phyloP scores from a whole-genome alignment of 176 grass and related monocot species.

The Eragrostis nindensis region DNA sequence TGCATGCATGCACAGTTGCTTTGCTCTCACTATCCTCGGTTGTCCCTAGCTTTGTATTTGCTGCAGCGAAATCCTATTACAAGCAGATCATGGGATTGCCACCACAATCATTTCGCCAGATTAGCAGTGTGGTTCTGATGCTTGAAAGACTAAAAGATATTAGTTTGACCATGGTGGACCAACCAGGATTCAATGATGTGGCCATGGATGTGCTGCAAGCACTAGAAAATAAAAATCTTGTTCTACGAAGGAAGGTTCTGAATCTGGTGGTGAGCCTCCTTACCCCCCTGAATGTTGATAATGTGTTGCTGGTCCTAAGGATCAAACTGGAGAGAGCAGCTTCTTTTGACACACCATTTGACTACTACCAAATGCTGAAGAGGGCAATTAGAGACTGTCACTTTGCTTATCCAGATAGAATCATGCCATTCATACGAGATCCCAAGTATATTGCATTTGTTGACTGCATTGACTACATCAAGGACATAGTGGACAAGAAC shows the following conservation, averaged over 20 bases:
- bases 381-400: neutral
- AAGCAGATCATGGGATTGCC: neutral
- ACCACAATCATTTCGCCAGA: neutral
- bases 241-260: neutral
- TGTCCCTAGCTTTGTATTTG: constrained; percentile 12
- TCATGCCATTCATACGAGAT: too few relatives aligned
- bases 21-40: neutral
- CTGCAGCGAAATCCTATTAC: neutral
- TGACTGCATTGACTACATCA: neutral
- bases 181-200: neutral
- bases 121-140: neutral
- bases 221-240: neutral
- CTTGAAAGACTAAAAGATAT: constrained; percentile 1
- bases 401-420: neutral
- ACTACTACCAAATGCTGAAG: constrained; percentile 1
- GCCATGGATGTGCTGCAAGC: neutral
- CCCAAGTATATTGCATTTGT: neutral
- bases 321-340: neutral
- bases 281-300: neutral
- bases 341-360: neutral
- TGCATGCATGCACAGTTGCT: neutral
- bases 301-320: neutral
- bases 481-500: neutral
- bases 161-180: neutral
- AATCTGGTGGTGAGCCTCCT: constrained; percentile 9